phyloP scores from a whole-genome alignment of 2,329 filamentous ascomycete genomes.

The Diplodia scrobiculata region DNA sequence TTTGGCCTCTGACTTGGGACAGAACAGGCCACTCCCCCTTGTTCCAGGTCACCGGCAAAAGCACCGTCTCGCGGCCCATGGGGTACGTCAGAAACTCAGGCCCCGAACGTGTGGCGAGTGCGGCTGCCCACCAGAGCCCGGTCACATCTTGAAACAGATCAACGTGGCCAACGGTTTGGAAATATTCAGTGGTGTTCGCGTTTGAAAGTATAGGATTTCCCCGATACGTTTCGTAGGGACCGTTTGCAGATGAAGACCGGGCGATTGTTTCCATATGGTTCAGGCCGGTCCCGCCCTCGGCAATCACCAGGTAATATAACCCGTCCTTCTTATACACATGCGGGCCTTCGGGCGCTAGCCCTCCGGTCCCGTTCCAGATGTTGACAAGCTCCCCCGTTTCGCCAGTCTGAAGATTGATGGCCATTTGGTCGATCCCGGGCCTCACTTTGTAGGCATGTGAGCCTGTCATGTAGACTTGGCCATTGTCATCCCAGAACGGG shows the following conservation, averaged over 20 bases:
- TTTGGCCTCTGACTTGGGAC: constrained; percentile 49
- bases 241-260: constrained; percentile 44
- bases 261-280: constrained; percentile 47
- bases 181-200: constrained; percentile 45
- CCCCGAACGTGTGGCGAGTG: constrained; percentile 41
- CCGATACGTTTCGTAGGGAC: constrained; percentile 48
- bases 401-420: constrained; percentile 43
- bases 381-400: constrained; percentile 34
- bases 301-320: constrained; percentile 44
- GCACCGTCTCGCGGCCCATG: constrained; percentile 41
- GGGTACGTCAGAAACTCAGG: constrained; percentile 42
- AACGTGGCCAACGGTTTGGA: constrained; percentile 44
- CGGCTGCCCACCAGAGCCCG: constrained; percentile 42
- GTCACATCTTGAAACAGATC: constrained; percentile 43
- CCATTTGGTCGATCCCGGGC: constrained; percentile 38
- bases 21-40: constrained; percentile 49
- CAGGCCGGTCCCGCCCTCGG: constrained; percentile 47
- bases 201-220: constrained; percentile 50
- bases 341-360: constrained; percentile 41
- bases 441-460: constrained; percentile 37
- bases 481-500: constrained; percentile 60
- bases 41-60: constrained; percentile 38
- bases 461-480: constrained; percentile 54
- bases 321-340: constrained; percentile 46
- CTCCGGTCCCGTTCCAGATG: constrained; percentile 45